phyloP scores from a whole-genome alignment of 2,329 filamentous ascomycete species.

The Nakataea oryzae region DNA sequence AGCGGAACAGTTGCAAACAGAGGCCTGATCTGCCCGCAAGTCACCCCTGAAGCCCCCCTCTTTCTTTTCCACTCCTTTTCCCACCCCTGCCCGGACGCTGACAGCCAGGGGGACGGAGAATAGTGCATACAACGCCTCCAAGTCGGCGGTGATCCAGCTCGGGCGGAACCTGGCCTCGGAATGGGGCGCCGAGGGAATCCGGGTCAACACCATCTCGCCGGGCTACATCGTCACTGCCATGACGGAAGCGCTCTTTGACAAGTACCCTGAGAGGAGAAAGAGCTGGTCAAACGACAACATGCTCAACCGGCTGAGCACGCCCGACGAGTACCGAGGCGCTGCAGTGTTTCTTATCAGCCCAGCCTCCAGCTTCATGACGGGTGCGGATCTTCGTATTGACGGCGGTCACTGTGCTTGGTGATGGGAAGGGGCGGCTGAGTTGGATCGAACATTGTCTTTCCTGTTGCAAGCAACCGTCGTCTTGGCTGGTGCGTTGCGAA shows the following conservation, averaged over 20 bases:
- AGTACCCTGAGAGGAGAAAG: constrained; percentile 55
- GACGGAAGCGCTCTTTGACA: constrained; percentile 69
- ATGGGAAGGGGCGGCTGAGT: constrained; percentile 5
- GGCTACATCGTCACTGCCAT: constrained; percentile 77
- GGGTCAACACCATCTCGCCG: constrained; percentile 72
- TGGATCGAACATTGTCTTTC: no score
- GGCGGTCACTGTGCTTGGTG: constrained; percentile 58
- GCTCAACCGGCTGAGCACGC: constrained; percentile 58
- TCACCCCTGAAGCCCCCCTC: constrained; percentile 8
- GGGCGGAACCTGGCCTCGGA: constrained; percentile 60
- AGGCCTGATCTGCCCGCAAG: constrained; percentile 48
- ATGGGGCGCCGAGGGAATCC: constrained; percentile 63
- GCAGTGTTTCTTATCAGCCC: constrained; percentile 58
- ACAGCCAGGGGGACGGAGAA: neutral
- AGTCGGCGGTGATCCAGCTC: constrained; percentile 64
- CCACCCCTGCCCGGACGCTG: neutral
- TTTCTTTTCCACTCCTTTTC: neutral
- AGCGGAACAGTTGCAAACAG: constrained; percentile 57
- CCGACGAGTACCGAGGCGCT: constrained; percentile 61
- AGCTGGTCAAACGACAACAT: constrained; percentile 82
- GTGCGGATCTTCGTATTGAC: constrained; percentile 58
- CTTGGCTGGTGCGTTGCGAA: no score
- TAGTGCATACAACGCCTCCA: constrained; percentile 66
- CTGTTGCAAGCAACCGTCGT: no score
- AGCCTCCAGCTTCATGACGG: constrained; percentile 62